Conservation (phyloP, 441 rosid genomes). For the Isatis lusitanica region DNA sequence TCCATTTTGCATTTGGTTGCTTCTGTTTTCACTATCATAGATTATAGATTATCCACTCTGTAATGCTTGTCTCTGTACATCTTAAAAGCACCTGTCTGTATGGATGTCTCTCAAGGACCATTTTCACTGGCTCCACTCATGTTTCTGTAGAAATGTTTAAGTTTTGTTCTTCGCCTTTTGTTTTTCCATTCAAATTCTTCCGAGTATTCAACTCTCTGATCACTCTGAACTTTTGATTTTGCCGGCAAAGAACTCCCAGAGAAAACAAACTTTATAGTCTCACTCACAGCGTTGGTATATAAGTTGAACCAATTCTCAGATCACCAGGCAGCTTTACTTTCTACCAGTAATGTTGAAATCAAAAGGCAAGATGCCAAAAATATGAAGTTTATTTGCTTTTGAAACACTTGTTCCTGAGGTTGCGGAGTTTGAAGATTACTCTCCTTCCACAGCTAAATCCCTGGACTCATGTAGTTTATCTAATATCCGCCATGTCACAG, state of each 20-base stretch:
- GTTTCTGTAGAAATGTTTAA: not conserved
- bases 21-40: conserved; percentile 7
- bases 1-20: not conserved
- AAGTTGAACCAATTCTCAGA: not conserved
- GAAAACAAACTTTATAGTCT: not conserved
- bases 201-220: not conserved
- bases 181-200: not conserved
- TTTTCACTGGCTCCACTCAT: conserved; percentile 9
- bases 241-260: not conserved
- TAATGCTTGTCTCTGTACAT: conserved; percentile 28
- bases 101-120: not conserved
- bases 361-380: conserved; percentile 9
- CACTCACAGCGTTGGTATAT: not conserved
- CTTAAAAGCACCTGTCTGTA: not conserved
- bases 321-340: not conserved
- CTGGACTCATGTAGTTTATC: conserved; percentile 54
- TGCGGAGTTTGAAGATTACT: conserved; percentile 11
- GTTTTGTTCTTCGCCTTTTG: not conserved
- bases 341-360: not conserved
- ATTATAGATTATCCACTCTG: not conserved
- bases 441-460: conserved; percentile 3
- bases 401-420: not conserved
- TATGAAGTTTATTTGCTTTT: not conserved
- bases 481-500: conserved; percentile 83
- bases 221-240: not conserved